Percentiles rank a stretch among this genome's conserved stretches.
Conservation (phyloP, 805 yeast genomes). For the Pichia nakasei region DNA sequence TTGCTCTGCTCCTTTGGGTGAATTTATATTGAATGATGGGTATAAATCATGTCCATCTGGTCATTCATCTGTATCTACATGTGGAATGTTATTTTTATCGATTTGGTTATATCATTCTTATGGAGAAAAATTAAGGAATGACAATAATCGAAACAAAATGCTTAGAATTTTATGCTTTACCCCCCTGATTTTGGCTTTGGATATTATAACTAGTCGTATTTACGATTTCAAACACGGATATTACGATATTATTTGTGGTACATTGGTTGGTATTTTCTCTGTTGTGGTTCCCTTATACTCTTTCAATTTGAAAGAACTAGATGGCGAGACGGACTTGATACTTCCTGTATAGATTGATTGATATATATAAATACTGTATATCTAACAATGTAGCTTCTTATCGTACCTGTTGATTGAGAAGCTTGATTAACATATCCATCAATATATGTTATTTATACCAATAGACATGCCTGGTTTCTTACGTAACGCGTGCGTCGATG, state of each 20-base stretch:
- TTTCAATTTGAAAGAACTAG: constrained; percentile 3
- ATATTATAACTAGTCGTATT: constrained; percentile 46
- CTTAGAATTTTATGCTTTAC: constrained; percentile 18
- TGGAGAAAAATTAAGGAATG: neutral
- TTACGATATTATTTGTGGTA: constrained; percentile 68
- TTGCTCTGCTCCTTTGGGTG: constrained; percentile 29
- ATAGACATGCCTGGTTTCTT: too few relatives aligned
- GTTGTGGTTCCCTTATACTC: neutral
- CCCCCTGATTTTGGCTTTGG: constrained; percentile 29
- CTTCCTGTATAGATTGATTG: neutral
- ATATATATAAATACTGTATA: too few relatives aligned
- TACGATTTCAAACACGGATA: constrained; percentile 90
- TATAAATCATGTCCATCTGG: constrained; percentile 78
- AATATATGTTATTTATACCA: too few relatives aligned
- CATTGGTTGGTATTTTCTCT: constrained; percentile 19
- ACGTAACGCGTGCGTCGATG: neutral
- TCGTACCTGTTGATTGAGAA: too few relatives aligned
- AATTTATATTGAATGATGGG: constrained; percentile 41
- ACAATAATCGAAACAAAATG: neutral
- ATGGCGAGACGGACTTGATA: constrained; percentile 3
- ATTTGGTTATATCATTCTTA: constrained; percentile 29
- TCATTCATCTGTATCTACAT: constrained; percentile 60
- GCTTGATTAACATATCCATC: too few relatives aligned
- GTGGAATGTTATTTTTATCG: constrained; percentile 54
- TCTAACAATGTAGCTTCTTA: too few relatives aligned